phyloP scores from a whole-genome alignment of 2,329 filamentous ascomycete genomes.

The Ascochyta lentis region DNA sequence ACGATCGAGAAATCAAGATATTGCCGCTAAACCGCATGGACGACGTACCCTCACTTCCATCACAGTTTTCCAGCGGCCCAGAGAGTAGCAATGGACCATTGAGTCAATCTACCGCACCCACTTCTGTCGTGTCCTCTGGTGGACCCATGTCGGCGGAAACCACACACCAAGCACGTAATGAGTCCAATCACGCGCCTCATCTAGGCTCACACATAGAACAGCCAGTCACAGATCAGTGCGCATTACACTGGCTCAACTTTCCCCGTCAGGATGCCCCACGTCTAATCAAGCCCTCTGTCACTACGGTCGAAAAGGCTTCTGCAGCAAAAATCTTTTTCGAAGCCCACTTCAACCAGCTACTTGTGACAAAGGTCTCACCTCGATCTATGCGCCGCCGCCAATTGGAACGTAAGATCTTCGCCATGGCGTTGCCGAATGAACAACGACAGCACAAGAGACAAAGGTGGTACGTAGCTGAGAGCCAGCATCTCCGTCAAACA shows the following conservation, averaged over 20 bases:
- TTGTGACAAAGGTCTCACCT: slow-evolving; percentile 61
- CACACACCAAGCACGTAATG: slow-evolving; percentile 29
- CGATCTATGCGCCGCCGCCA: slow-evolving; percentile 67
- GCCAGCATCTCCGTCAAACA: slow-evolving; percentile 74
- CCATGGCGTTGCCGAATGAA: slow-evolving; percentile 63
- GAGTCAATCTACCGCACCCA: slow-evolving; percentile 46
- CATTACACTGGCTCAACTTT: slow-evolving; percentile 38
- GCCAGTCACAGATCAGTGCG: slow-evolving; percentile 21
- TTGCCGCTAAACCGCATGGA: not conserved
- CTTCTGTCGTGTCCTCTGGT: slow-evolving; percentile 43
- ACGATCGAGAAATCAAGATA: slow-evolving; percentile 5
- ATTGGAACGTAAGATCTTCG: slow-evolving; percentile 69
- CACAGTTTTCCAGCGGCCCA: slow-evolving; percentile 34
- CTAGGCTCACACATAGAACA: slow-evolving; percentile 26
- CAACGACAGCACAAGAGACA: slow-evolving; percentile 60
- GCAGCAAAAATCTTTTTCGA: slow-evolving; percentile 88
- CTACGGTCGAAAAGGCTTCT: slow-evolving; percentile 78
- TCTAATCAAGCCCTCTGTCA: slow-evolving; percentile 48
- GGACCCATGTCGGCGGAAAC: slow-evolving; percentile 40
- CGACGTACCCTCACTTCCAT: slow-evolving; percentile 32
- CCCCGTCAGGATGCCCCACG: slow-evolving; percentile 43
- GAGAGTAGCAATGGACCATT: slow-evolving; percentile 37
- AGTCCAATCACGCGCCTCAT: slow-evolving; percentile 17
- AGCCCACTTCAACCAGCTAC: slow-evolving; percentile 77
- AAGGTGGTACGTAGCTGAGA: slow-evolving; percentile 72